Conservation (phyloP, 352 stramenopile species). For the Phytophthora capsici region DNA sequence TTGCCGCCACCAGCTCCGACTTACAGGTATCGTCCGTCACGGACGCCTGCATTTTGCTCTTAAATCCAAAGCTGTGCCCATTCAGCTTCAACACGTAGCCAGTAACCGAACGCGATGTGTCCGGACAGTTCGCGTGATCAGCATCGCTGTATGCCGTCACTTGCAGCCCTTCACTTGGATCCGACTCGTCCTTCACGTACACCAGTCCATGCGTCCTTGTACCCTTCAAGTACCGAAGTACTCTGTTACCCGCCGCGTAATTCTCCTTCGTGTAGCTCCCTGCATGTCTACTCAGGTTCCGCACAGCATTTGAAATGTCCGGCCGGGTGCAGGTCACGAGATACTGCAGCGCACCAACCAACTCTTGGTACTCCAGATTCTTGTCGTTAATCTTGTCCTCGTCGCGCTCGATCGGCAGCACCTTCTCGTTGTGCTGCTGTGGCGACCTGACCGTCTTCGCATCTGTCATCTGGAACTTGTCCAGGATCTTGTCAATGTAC, state of each 20-base stretch:
- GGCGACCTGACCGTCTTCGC: not conserved
- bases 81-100: conserved; percentile 9
- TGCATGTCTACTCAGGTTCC: not conserved
- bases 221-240: not conserved
- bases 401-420: conserved; percentile 2
- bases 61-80: conserved; percentile 7
- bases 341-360: conserved; percentile 11
- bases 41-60: conserved; percentile 10
- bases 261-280: conserved; percentile 1
- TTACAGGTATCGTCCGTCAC: conserved; percentile 14
- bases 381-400: conserved; percentile 2
- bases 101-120: not conserved
- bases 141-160: conserved; percentile 1
- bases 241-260: not conserved
- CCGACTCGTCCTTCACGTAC: not conserved
- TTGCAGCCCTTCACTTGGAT: not conserved
- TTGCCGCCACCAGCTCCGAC: conserved; percentile 7
- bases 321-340: not conserved
- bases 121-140: conserved; percentile 5
- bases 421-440: conserved; percentile 3
- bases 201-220: conserved; percentile 6
- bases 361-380: not conserved
- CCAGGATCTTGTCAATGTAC: conserved; percentile 1
- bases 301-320: conserved; percentile 5
- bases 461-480: not conserved